Conservation (phyloP, 1,139 yeast species). For the Yarrowia galli region DNA sequence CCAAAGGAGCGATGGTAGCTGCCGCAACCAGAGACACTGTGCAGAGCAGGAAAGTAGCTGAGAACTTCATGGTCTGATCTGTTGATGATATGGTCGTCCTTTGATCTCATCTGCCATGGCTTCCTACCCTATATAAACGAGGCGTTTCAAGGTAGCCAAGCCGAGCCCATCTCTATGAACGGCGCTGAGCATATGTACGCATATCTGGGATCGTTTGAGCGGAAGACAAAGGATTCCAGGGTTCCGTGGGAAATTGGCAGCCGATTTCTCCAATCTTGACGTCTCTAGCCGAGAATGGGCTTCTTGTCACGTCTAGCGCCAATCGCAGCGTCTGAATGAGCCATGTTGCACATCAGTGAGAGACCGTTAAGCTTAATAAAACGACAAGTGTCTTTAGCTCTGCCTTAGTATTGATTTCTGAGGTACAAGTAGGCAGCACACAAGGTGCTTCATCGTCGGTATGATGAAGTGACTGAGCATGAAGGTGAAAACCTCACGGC, state of each 20-base stretch:
- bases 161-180: slow-evolving; percentile 4
- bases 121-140: background rate
- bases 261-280: background rate
- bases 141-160: background rate
- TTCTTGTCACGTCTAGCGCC: slow-evolving; percentile 5
- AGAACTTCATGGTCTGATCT: background rate
- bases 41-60: background rate
- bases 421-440: background rate
- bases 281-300: background rate
- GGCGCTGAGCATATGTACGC: slow-evolving; percentile 8
- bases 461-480: background rate
- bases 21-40: background rate
- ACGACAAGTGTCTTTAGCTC: background rate
- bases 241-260: slow-evolving; percentile 11
- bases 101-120: background rate
- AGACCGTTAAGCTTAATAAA: background rate
- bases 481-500: background rate
- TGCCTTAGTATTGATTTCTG: background rate
- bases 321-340: slow-evolving; percentile 10
- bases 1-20: slow-evolving; percentile 12
- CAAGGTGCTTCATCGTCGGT: background rate
- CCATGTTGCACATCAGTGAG: slow-evolving; percentile 23
- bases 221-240: background rate
- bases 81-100: background rate
- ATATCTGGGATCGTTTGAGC: background rate